phyloP scores from a whole-genome alignment of 1,139 yeast species.

The Debaryomyces psychrophilus region DNA sequence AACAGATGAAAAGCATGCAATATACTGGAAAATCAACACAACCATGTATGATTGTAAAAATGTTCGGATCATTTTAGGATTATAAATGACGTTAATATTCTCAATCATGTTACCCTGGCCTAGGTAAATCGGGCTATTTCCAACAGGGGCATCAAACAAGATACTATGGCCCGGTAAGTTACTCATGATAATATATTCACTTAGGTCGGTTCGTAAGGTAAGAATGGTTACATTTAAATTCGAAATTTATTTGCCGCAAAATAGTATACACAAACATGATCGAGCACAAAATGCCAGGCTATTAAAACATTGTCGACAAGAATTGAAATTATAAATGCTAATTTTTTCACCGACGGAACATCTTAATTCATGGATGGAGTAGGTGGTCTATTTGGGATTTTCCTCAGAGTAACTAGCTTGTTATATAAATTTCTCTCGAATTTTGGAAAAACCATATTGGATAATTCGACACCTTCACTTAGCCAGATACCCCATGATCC shows the following conservation, averaged over 20 bases:
- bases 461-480: slow-evolving; percentile 68
- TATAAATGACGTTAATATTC: slow-evolving; percentile 27
- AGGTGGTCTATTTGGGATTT: slow-evolving; percentile 33
- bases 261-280: slow-evolving; percentile 6
- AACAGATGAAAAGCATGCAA: slow-evolving; percentile 41
- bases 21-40: slow-evolving; percentile 39
- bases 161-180: slow-evolving; percentile 20
- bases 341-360: background rate
- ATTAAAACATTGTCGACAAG: background rate
- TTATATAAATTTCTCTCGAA: slow-evolving; percentile 53
- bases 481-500: slow-evolving; percentile 88
- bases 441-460: slow-evolving; percentile 52
- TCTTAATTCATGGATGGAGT: background rate
- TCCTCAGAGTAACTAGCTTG: slow-evolving; percentile 26
- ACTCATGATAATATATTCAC: slow-evolving; percentile 8
- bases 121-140: slow-evolving; percentile 26
- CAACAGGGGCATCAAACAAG: slow-evolving; percentile 24
- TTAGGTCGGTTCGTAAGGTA: background rate
- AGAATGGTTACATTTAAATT: background rate
- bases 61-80: slow-evolving; percentile 20
- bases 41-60: slow-evolving; percentile 32
- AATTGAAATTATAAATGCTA: no score
- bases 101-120: slow-evolving; percentile 23
- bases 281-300: slow-evolving; percentile 3
- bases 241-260: background rate